Percentiles rank a stretch among this genome's conserved stretches.
These are phyloP conservation scores for Trypanosomatidae sp. DNA, from an alignment of 208 protist species.

Conservation along the genomic window DNA sequence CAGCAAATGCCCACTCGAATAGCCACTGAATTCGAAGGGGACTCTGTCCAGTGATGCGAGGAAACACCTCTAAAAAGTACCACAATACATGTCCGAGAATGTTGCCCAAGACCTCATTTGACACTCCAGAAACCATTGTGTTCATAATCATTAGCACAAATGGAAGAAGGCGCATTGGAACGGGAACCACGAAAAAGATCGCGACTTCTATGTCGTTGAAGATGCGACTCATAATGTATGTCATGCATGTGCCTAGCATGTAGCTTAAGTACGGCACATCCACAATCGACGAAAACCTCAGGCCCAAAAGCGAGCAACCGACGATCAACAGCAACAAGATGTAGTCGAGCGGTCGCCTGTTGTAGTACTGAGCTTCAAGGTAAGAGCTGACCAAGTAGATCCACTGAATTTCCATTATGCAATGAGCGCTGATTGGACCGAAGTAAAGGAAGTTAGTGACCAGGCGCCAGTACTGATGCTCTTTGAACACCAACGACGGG, in stretches of 20 bases:
- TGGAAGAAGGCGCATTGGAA: constrained; percentile 59
- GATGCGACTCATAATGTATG: constrained; percentile 76
- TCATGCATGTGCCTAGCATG: constrained; percentile 50
- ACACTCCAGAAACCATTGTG: constrained; percentile 25
- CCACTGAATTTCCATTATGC: constrained; percentile 64
- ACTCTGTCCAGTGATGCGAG: constrained; percentile 72
- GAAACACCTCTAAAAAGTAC: constrained; percentile 87
- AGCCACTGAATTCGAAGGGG: constrained; percentile 51
- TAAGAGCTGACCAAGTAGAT: constrained; percentile 58
- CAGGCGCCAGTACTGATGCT: constrained; percentile 86
- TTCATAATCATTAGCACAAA: constrained; percentile 52
- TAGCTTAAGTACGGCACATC: constrained; percentile 60
- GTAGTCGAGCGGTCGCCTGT: constrained; percentile 60
- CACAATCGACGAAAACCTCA: constrained; percentile 41
- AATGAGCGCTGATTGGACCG: constrained; percentile 52
- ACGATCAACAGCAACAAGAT: constrained; percentile 55
- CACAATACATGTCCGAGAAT: constrained; percentile 76
- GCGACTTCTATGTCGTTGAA: constrained; percentile 54
- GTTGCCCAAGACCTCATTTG: constrained; percentile 44
- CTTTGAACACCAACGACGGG: constrained; percentile 62
- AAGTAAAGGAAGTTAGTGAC: constrained; percentile 76
- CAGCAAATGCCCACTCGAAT: constrained; percentile 27
- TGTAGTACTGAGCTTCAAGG: constrained; percentile 73
- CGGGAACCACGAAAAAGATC: constrained; percentile 50
- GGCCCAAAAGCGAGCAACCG: constrained; percentile 41